Evolutionary conservation across 225 moss, liverwort and hornwort species (phyloP), one percentile per base, ranked within the genome.

Genomic region (Pseudoscleropodium purum): DNA sequence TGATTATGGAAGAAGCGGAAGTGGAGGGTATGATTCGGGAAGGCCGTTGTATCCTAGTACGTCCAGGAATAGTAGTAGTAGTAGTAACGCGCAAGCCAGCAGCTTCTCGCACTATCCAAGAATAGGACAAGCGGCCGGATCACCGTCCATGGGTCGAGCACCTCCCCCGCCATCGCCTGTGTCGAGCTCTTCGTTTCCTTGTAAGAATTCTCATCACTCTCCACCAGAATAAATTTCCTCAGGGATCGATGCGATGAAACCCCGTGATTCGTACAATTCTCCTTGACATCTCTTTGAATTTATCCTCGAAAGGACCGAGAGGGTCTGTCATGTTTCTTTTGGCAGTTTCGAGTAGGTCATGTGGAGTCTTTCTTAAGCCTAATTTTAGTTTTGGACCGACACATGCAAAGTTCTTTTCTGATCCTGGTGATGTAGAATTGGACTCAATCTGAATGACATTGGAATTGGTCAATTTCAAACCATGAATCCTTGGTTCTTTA

Each of bases 71-170:
- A 84, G 64, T 62, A 73, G 49, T 37, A 83, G 52, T 74, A 59
- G 88, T 37, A 84, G 75, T 78, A 69, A 52, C 57, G 34, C 76
- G 65, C 91, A 88, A 77, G 69, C 69, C 67, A 90, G 86, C 84
- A 84, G 20, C 54, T 91, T 83, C 52, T 59, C 91, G 90, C 94
- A 94, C 73, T 98, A 98, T 88, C 98, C 98, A 45, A 93, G 93
- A 87, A 92, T 98, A 84, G 95, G 96, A 45, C 95, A 96, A 75
- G 89, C 93, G 37, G 91, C 92, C 54, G 93, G 91, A 36, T 92
- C 91, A 18, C 59, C 92, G 43, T 84, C 95, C 36, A 64, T 90
- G 69, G 90, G 86, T 90, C 97, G 97, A 61, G 69, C 93, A 57
- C 96, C 96, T 51, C 91, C 93, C 11, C 90, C 93, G 20, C 72